A percentile compares a stretch with the other conserved stretches of the same genome.
Conservation (phyloP, 1,139 yeast genomes). For the Chernovozyma sophiae-reginae region DNA sequence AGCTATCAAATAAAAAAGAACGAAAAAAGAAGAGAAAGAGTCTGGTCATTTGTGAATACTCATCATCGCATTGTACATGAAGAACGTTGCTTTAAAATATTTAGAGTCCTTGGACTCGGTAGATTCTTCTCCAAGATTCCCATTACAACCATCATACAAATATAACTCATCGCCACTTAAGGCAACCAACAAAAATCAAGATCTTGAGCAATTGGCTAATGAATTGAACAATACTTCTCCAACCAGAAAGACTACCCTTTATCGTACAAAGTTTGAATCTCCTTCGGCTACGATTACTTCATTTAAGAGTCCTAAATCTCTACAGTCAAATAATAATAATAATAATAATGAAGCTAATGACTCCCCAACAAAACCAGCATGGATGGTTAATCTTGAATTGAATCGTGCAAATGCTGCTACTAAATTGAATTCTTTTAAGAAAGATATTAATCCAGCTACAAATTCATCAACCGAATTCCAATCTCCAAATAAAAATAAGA, state of each 20-base stretch:
- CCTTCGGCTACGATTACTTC: conserved; percentile 45
- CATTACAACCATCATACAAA: conserved; percentile 30
- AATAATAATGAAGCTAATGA: conserved; percentile 12
- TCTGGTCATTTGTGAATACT: too few species aligned
- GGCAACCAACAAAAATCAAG: conserved; percentile 20
- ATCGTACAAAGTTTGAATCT: conserved; percentile 37
- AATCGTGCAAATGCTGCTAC: conserved; percentile 2
- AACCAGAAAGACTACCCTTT: conserved; percentile 23
- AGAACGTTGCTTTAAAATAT: conserved; percentile 31
- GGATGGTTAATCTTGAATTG: conserved; percentile 1
- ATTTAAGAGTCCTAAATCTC: conserved; percentile 24
- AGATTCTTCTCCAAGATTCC: conserved; percentile 20
- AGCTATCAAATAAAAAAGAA: too few species aligned
- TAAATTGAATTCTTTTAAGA: neutral
- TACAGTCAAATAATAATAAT: neutral
- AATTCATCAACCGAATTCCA: neutral
- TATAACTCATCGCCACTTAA: conserved; percentile 17
- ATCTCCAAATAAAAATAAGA: neutral
- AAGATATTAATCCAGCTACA: neutral
- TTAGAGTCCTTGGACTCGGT: conserved; percentile 27
- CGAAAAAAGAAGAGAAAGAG: too few species aligned
- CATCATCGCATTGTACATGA: conserved; percentile 10
- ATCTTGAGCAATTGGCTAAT: conserved; percentile 38
- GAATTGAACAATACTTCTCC: conserved; percentile 29
- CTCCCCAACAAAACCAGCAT: conserved; percentile 13